Evolutionary conservation across 495 filamentous ascomycete genomes (phyloP).

Genomic region (Penicillium canariense): DNA sequence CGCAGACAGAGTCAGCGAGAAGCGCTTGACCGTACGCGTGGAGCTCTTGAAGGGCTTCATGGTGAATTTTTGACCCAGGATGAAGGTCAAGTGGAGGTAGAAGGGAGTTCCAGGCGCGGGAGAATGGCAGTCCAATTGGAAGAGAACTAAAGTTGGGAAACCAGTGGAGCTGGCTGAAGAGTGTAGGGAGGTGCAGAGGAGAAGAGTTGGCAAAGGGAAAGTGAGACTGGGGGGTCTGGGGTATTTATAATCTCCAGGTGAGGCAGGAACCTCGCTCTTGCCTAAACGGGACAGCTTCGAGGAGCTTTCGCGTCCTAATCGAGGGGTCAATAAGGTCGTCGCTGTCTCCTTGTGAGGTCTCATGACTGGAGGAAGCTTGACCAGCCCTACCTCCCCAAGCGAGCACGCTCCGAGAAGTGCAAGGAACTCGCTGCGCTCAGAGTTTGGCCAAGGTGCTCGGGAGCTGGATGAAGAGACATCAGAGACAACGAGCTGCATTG

Average conservation of each 20-base stretch:
- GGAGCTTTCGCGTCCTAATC: background rate
- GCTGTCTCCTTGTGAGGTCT: background rate
- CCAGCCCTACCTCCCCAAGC: background rate
- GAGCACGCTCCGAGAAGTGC: background rate
- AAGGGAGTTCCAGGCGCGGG: background rate
- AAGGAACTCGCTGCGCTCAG: background rate
- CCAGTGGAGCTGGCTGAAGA: background rate
- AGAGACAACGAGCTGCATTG: too few species aligned
- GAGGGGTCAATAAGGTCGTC: background rate
- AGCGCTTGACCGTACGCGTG: background rate
- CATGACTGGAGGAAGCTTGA: background rate
- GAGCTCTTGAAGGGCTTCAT: background rate
- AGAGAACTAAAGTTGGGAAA: background rate
- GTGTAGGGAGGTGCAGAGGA: background rate
- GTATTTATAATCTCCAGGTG: too few species aligned
- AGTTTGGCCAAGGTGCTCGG: background rate
- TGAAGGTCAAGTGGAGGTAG: background rate
- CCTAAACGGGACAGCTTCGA: background rate
- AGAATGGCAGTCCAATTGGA: too few species aligned
- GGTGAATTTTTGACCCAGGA: background rate
- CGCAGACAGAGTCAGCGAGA: background rate
- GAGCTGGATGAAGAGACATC: background rate
- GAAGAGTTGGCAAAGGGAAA: background rate
- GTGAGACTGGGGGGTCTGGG: background rate
- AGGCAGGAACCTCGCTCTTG: too few species aligned